Base-by-base conservation (phyloP, 176 grass and related monocot genomes). In the Musa itinerans region DNA sequence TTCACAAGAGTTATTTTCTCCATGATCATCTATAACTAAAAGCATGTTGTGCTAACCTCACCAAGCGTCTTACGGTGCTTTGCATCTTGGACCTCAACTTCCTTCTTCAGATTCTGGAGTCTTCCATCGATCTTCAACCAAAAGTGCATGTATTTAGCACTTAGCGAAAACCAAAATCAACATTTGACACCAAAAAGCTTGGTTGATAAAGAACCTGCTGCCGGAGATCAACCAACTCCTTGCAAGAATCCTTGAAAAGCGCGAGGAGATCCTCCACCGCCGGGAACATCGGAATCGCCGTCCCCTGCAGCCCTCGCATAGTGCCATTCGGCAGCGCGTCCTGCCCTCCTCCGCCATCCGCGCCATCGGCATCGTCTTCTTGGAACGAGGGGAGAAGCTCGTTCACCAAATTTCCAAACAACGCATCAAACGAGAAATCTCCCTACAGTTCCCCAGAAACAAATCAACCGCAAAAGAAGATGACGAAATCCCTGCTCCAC, bases 241-340 rank as follows among this genome's bases (percentile, higher is more conserved):
- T 99, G 86, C 95, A 99, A 1, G 96, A 99, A 69, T 95, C 89
- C 84, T 95, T 99, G 83, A 99, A 99, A 54, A 99, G 86, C 1
- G 82, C 85, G 2, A 92, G 83, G 11, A 99, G 81, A 83, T 99
- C 96, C 73, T 99, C 90, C 23, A 99, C 96, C 11, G 91, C 88
- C 13, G 96, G 96, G 61, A 95, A 99, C 69, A 95, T 81, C 14
- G 91, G 91, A 8, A 85, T 76, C 14, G 75, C 84, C 26, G 76
- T 80, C 27, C 81, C 84, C 81, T 82, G 74, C 56, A 61, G 21
- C 3, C 78, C 69, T 58, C 59, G 58, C 10, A 73, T 14, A n/a
- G 34, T 54, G 49, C 69, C 78, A 53, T 65, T 80, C 48, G 78
- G 70, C 81, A 14, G 85, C 73, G 8, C 73, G 66, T 67, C 78